Evolutionary conservation across 345 rosid genomes (phyloP), one percentile per base, ranked within the genome.

Genomic region (Lepidium aucheri): DNA sequence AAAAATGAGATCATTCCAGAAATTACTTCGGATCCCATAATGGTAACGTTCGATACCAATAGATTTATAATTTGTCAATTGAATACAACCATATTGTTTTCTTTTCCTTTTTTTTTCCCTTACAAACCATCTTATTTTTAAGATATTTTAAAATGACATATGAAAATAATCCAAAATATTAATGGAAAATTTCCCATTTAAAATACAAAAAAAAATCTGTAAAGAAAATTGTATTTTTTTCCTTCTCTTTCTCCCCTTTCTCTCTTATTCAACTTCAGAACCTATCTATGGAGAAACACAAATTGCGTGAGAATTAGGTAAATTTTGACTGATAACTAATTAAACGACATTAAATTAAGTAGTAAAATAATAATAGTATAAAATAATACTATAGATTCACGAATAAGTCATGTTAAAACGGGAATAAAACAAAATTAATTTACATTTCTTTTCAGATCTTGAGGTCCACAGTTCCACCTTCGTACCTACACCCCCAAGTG

Each of bases 401-500:
- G 70, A 56, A 64, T 56, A 64, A 63, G 60, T 56, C 65, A 72
- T 72, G 76, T 50, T 64, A 22, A 64, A 56, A 63, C 57, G 60
- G 43, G 52, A 58, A 50, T 40, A 47, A 49, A 64, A 64, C 59
- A 47, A 72, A 64, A 49, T 64, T 64, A 72, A 20, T 51, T 73
- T 56, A 65, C 61, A 65, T 33, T 65, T 72, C 36, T 63, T 65
- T 65, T 33, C 66, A 72, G 76, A 65, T 72, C 76, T 73, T 73
- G 61, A 73, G 72, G 72, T 72, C 76, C 72, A 73, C 76, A 73
- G 60, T 65, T 65, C 72, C 58, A 74, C 63, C 47, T 67, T 67
- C 62, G 51, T 67, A 74, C 64, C 61, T 60, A 60, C 63, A 67
- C 64, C 60, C 69, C 65, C 69, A 74, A 74, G 77, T 74, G 77